Conservation (phyloP, 345 rosid genomes). For the Salix brachista region DNA sequence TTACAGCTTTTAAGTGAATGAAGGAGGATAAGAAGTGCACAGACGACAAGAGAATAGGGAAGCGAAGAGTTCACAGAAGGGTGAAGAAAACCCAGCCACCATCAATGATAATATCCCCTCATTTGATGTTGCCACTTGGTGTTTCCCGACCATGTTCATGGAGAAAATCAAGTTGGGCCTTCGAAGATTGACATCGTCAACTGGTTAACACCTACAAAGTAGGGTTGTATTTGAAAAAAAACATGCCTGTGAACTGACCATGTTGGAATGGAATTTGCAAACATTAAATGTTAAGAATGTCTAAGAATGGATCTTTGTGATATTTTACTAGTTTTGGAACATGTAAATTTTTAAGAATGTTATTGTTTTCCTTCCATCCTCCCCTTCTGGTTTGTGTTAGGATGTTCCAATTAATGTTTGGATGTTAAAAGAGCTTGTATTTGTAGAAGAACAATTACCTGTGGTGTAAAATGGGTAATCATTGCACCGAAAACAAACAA, state of each 20-base stretch:
- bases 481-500: not conserved
- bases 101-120: not conserved
- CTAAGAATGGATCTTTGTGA: not conserved
- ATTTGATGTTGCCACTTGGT: not conserved
- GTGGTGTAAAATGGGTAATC: not conserved
- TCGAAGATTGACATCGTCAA: not conserved
- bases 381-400: not conserved
- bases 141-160: not conserved
- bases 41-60: not conserved
- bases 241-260: not conserved
- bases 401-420: not conserved
- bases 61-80: not conserved
- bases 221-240: not conserved
- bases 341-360: not conserved
- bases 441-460: not conserved
- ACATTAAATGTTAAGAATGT: not conserved
- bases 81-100: not conserved
- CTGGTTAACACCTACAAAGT: not conserved
- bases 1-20: not conserved
- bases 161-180: not conserved
- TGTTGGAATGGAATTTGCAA: not conserved
- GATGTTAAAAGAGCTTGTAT: not conserved
- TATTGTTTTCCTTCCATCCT: not conserved
- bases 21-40: not conserved
- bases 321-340: not conserved